phyloP scores from a whole-genome alignment of 2,329 filamentous ascomycete genomes.

The Lachnellula suecica region DNA sequence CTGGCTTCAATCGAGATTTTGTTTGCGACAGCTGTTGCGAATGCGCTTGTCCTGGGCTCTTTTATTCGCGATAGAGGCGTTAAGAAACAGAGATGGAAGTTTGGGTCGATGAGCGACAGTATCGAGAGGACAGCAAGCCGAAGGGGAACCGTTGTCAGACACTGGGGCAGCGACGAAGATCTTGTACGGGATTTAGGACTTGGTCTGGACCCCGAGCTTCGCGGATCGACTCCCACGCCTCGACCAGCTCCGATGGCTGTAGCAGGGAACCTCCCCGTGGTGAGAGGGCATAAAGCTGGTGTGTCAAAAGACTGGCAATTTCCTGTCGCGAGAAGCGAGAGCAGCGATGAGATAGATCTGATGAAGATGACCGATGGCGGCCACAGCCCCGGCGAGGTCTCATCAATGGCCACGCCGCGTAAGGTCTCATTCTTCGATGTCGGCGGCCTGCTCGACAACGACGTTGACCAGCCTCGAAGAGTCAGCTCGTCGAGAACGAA shows the following conservation, averaged over 20 bases:
- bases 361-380: conserved; percentile 26
- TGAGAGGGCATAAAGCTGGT: conserved; percentile 14
- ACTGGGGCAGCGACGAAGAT: conserved; percentile 91
- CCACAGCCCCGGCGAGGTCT: conserved; percentile 23
- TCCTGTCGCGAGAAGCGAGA: conserved; percentile 24
- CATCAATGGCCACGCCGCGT: conserved; percentile 47
- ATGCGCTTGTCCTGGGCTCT: conserved; percentile 85
- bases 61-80: conserved; percentile 88
- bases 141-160: conserved; percentile 52
- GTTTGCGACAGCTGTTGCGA: conserved; percentile 83
- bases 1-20: conserved; percentile 88
- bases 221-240: conserved; percentile 32
- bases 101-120: conserved; percentile 59
- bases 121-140: conserved; percentile 47
- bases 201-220: conserved; percentile 55
- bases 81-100: conserved; percentile 84
- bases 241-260: conserved; percentile 33
- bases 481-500: conserved; percentile 24
- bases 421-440: conserved; percentile 83
- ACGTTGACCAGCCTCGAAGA: conserved; percentile 41
- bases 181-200: conserved; percentile 79
- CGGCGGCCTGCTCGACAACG: conserved; percentile 69
- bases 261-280: conserved; percentile 22
- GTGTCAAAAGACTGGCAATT: conserved; percentile 30
- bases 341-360: conserved; percentile 43